Evolutionary conservation across 345 rosid species (phyloP), one percentile per base, ranked within the genome.

Genomic region (Salix dunnii): DNA sequence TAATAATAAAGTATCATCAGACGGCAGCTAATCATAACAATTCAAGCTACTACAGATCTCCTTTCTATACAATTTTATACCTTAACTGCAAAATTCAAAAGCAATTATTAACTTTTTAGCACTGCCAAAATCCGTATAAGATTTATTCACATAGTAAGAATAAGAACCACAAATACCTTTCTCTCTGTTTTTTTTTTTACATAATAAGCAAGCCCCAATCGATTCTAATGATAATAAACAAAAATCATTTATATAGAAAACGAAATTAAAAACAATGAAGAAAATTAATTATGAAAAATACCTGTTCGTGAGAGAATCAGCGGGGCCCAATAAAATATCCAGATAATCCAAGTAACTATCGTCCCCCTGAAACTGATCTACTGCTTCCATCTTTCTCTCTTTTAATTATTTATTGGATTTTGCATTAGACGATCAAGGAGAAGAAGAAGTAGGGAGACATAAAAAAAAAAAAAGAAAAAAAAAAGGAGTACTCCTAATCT

Each of bases 191-290:
- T 46, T 42, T 42, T 42, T 46, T 5, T 48, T 3, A 48, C 7
- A 48, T 48, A 48, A 17, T 16, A 16, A 16, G 21, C 53, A 76
- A 38, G 20, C 66, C 79, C 68, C 40, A 70, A 46, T 77, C 27
- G 16, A 40, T 36, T 27, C 67, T 51, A 21, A 27, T 14, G 9
- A 35, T 30, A 0, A 23, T 21, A 31, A 21, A 53, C 9, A 51
- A 71, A 6, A 40, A 51, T 71, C 12, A 14, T 60, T 35, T 58
- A 58, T 35, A 12, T 58, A 38, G 36, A 6, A 61, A 12, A 35
- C 11, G 14, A 23, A 2, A 53, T 7, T 53, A n/a, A 17, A 12
- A 11, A 12, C 8, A 63, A 66, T 38, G 43, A 28, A 64, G 1
- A 48, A 14, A 48, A 48, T 4, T 48, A 48, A 48, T 16, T 6